Base-by-base conservation (phyloP, 345 rosid species). In the Firmiana major region DNA sequence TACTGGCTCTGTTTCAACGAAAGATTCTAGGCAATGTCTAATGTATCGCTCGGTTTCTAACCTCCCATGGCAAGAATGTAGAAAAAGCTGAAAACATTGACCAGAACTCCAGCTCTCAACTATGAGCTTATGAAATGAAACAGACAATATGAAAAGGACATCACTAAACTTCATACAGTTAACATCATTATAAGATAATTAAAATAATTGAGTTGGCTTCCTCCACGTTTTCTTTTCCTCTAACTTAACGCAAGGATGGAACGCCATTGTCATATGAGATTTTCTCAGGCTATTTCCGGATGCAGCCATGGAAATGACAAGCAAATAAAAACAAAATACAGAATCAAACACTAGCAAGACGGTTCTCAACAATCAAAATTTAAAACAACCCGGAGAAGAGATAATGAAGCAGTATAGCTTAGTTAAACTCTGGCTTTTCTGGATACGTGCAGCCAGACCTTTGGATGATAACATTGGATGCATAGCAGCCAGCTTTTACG, bases 401-500 rank as follows among this genome's bases (percentile, higher is more conserved):
- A 28, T 7, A 40, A 42, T 31, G 16, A 21, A 9, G 12, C 24
- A 16, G 63, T 63, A 42, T 28, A n/a, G 42, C 36, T 75, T 81
- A 90, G n/a, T 67, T 78, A 77, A 88, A 87, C n/a, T 87, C 80
- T 1, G 92, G 92, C 84, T 86, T 87, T 51, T 78, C 86, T 0
- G 94, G 94, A 51, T 87, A 91, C 69, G 98, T 89, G 97, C 98
- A 94, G 40, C 98, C 97, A 53, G 98, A 88, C 86, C 98, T 91
- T 59, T 94, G 98, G 86, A 94, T 94, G 67, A 94, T 84, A 16
- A 91, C 97, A 63, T 92, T 92, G 16, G 97, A 83, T 0, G 94
- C 98, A 31, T 94, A 93, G 77, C 87, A 86, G 11, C 93, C 98
- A 12, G 92, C 98, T 79, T 81, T 91, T 49, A 94, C 90, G 15